Base-by-base conservation (phyloP, 2,329 filamentous ascomycete species). In the Beauveria australis region DNA sequence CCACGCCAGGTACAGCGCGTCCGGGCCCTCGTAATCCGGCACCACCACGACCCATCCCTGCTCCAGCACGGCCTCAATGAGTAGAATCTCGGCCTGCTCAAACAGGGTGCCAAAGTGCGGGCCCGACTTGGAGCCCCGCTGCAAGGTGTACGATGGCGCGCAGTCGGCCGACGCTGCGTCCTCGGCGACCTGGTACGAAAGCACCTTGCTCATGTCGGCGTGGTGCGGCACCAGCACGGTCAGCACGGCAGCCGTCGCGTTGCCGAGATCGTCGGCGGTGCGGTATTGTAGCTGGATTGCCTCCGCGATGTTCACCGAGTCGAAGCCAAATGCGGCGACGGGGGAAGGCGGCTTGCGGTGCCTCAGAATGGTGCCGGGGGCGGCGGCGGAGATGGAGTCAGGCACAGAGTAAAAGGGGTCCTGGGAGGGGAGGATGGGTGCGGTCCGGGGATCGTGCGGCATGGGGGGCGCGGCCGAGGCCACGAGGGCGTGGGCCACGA, bases 11-110 rank as follows among this genome's bases (percentile, higher is more conserved):
- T 77, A 81, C 4, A 76, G 71, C 2, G 76, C 77, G 12, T 67
- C 66, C 2, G 76, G 75, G 0, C 77, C 77, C 59, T 79, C 72
- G 58, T 73, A 76, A 64, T 82, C 80, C 0, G 79, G 78, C 72
- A 78, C 68, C 18, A 74, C 76, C 22, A 82, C 75, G 18, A 76
- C 69, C 78, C 77, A 81, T 5, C 78, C 78, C 65, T 71, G 60
- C 10, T 71, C 69, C 1, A 82, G 74, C 12, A 63, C 63, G 1
- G 62, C 62, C 44, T 68, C 62, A n/a, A 67, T 56, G 18, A 68
- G 63, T 2, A 69, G 60, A 4, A 68, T n/a, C 51, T 70, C 65
- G 3, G 61, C 49, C 56, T 67, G 63, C 14, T 65, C 64, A 8
- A 64, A 65, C 22, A 72, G 68, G 12, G 73, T 72, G 10, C 74